phyloP scores from a whole-genome alignment of 768 basidiomycete species.

The Trametes sanguinea region DNA sequence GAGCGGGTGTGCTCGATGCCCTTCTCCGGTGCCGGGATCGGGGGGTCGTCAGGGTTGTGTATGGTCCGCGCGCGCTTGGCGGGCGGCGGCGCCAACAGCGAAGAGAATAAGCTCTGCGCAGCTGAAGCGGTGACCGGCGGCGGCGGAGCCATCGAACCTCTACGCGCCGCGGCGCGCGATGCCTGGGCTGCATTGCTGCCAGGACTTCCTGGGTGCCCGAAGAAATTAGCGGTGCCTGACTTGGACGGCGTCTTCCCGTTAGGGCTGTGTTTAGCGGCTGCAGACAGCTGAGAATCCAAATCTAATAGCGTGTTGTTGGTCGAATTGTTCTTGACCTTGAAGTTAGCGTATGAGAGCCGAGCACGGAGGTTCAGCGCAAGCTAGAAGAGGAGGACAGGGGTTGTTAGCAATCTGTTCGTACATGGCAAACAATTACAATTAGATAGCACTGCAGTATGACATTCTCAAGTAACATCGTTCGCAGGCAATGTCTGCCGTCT shows the following conservation, averaged over 20 bases:
- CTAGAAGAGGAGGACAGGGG: constrained; percentile 43
- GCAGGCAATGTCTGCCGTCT: no score
- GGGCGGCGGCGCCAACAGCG: constrained; percentile 77
- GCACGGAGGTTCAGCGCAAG: constrained; percentile 80
- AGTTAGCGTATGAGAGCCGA: constrained; percentile 80
- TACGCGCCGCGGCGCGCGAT: constrained; percentile 21
- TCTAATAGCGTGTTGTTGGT: constrained; percentile 66
- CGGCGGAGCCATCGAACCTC: constrained; percentile 34
- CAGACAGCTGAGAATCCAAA: constrained; percentile 61
- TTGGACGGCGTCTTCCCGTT: constrained; percentile 25
- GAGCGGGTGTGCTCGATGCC: constrained; percentile 25
- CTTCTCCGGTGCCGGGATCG: constrained; percentile 52
- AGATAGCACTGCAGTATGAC: constrained; percentile 11
- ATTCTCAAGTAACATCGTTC: no score
- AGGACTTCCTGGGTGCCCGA: constrained; percentile 55
- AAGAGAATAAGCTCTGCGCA: constrained; percentile 65
- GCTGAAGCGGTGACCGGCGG: constrained; percentile 40
- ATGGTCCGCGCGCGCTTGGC: constrained; percentile 78
- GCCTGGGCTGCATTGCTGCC: constrained; percentile 47
- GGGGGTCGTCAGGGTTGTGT: constrained; percentile 71
- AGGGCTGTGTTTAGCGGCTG: constrained; percentile 37
- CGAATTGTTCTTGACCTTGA: constrained; percentile 78
- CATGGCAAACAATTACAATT: not conserved
- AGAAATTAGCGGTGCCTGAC: constrained; percentile 41
- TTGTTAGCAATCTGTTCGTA: constrained; percentile 13